Evolutionary conservation across 768 basidiomycete species (phyloP).

Genomic region (Steccherinum ochraceum): DNA sequence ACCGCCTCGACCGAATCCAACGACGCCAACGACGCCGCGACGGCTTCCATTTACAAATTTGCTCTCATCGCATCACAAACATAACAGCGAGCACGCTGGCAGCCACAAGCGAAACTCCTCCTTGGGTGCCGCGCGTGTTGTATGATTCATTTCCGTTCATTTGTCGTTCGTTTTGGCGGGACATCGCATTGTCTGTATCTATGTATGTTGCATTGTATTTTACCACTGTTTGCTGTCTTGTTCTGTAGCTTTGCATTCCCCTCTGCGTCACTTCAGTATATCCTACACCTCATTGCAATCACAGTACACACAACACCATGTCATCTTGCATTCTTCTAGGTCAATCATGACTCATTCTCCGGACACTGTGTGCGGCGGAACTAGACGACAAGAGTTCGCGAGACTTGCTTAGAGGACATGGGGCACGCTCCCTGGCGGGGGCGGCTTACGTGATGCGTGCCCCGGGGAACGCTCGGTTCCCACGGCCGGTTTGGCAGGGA

Average conservation of each 20-base stretch:
- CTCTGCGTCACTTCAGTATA: background rate
- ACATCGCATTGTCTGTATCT: background rate
- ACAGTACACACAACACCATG: background rate
- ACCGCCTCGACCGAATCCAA: conserved; percentile 53
- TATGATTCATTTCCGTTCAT: conserved; percentile 21
- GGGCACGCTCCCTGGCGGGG: no score
- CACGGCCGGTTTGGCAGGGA: no score
- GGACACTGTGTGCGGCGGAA: background rate
- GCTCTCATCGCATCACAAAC: conserved; percentile 29
- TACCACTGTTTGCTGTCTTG: background rate
- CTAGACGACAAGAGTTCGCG: no score
- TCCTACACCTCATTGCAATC: background rate
- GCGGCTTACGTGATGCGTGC: no score
- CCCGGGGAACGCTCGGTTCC: no score
- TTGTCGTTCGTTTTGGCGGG: background rate
- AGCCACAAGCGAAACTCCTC: conserved; percentile 41
- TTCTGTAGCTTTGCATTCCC: background rate
- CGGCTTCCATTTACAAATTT: conserved; percentile 61
- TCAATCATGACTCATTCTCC: background rate
- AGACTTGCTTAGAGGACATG: no score
- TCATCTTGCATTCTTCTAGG: background rate
- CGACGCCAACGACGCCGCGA: conserved; percentile 34
- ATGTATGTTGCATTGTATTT: background rate
- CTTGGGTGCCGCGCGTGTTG: background rate
- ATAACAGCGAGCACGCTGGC: conserved; percentile 24